Evolutionary conservation across 2,329 filamentous ascomycete species (phyloP).

Genomic region (Didymella arachidicola): DNA sequence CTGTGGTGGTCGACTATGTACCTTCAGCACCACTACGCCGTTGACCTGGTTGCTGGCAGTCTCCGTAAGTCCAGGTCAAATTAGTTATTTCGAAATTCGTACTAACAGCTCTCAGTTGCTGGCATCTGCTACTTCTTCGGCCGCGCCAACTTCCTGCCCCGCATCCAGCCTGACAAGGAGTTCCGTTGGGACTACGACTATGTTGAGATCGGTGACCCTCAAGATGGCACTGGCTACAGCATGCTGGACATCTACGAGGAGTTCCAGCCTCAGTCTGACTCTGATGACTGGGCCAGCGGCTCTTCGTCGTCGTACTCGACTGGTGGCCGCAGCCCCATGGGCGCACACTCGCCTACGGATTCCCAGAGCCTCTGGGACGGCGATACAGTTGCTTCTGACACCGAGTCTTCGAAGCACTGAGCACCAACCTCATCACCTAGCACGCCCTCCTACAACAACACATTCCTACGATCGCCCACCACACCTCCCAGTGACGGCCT

Average conservation of each 20-base stretch:
- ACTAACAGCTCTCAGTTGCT: conserved; percentile 58
- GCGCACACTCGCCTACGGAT: conserved; percentile 60
- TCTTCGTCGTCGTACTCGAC: conserved; percentile 80
- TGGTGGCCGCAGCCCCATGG: conserved; percentile 64
- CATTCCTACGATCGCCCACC: conserved; percentile 38
- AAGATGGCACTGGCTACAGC: conserved; percentile 58
- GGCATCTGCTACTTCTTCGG: conserved; percentile 82
- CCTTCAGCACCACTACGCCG: conserved; percentile 94
- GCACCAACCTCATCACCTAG: conserved; percentile 17
- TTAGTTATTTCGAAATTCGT: not conserved
- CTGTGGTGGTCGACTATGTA: conserved; percentile 99
- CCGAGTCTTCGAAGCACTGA: conserved; percentile 46
- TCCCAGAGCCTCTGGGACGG: conserved; percentile 65
- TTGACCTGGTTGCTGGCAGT: conserved; percentile 88
- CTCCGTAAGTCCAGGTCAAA: conserved; percentile 56
- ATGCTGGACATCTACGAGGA: conserved; percentile 65
- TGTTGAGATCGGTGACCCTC: conserved; percentile 78
- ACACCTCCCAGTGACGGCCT: conserved; percentile 38
- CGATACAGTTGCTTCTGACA: conserved; percentile 61
- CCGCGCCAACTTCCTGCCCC: conserved; percentile 80
- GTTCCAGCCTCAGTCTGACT: conserved; percentile 65
- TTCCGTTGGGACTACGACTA: conserved; percentile 97
- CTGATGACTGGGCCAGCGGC: conserved; percentile 89
- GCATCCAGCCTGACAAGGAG: conserved; percentile 81
- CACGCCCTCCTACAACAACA: conserved; percentile 24